These are phyloP conservation scores for Perilla frutescens DNA, from an alignment of 257 asterid species.

Conservation along the genomic window DNA sequence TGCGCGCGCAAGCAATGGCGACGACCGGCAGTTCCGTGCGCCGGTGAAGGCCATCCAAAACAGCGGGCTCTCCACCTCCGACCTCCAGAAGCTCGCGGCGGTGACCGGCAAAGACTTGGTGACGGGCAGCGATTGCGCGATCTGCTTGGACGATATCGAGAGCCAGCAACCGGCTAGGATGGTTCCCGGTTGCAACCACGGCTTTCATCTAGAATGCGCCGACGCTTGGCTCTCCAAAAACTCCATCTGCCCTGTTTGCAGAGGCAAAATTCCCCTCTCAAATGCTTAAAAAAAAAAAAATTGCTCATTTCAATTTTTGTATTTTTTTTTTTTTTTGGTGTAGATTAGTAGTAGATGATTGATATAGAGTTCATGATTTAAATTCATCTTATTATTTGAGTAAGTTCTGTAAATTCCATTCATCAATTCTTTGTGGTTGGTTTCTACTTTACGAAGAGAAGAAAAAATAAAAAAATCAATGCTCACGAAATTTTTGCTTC, in stretches of 20 bases:
- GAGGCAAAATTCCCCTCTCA: conserved; percentile 64
- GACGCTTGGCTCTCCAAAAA: conserved; percentile 80
- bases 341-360: background rate
- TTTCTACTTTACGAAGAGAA: no score
- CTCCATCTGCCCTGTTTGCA: conserved; percentile 73
- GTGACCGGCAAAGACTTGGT: conserved; percentile 73
- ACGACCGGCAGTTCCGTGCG: conserved; percentile 18
- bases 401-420: background rate
- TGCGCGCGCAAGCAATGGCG: conserved; percentile 30
- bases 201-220: conserved; percentile 78
- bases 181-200: conserved; percentile 89
- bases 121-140: conserved; percentile 71
- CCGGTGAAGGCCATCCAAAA: conserved; percentile 44
- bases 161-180: conserved; percentile 63
- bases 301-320: background rate
- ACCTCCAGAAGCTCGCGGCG: conserved; percentile 70
- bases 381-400: background rate
- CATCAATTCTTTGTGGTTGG: no score
- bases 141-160: conserved; percentile 79
- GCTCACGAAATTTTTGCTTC: background rate
- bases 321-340: background rate
- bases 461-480: no score
- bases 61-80: conserved; percentile 68
- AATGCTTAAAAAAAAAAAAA: conserved; percentile 34
- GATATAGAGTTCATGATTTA: background rate